Conservation (phyloP, 1,139 yeast species). For the Magnusiomyces tetraspermus region DNA sequence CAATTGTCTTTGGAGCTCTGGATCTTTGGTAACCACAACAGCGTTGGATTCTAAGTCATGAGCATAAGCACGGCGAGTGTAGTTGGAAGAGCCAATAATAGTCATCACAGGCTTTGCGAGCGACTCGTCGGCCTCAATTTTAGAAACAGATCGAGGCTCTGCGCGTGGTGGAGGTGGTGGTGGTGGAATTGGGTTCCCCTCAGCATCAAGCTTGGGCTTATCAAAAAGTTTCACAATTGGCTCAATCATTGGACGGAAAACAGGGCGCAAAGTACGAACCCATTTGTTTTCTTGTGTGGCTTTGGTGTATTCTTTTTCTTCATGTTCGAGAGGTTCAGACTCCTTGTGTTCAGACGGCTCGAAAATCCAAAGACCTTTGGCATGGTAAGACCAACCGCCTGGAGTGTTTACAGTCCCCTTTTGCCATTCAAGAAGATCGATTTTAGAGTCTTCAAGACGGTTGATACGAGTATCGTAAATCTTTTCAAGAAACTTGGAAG, state of each 20-base stretch:
- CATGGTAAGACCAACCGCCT: slow-evolving; percentile 95
- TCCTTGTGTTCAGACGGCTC: slow-evolving; percentile 35
- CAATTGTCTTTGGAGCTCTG: slow-evolving; percentile 48
- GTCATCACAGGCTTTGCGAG: slow-evolving; percentile 52
- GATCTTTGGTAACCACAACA: slow-evolving; percentile 61
- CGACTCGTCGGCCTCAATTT: slow-evolving; percentile 18
- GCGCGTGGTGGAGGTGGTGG: neutral
- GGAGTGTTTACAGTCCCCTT: slow-evolving; percentile 73
- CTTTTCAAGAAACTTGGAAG: slow-evolving; percentile 56
- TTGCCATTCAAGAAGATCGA: slow-evolving; percentile 73
- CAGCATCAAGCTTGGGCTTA: neutral
- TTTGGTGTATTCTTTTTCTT: neutral
- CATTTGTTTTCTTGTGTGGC: neutral
- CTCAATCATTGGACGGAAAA: neutral
- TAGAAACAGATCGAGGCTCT: neutral
- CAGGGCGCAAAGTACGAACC: neutral
- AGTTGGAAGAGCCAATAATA: slow-evolving; percentile 85
- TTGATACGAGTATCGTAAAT: slow-evolving; percentile 32
- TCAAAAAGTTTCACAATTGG: neutral
- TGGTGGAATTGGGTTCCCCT: neutral
- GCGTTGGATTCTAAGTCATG: slow-evolving; percentile 86
- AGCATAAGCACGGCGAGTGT: slow-evolving; percentile 81
- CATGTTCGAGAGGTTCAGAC: neutral
- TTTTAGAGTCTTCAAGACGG: slow-evolving; percentile 19
- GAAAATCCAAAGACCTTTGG: slow-evolving; percentile 90